Evolutionary conservation across 2,329 filamentous ascomycete species (phyloP).

Genomic region (Fusarium lateritium): DNA sequence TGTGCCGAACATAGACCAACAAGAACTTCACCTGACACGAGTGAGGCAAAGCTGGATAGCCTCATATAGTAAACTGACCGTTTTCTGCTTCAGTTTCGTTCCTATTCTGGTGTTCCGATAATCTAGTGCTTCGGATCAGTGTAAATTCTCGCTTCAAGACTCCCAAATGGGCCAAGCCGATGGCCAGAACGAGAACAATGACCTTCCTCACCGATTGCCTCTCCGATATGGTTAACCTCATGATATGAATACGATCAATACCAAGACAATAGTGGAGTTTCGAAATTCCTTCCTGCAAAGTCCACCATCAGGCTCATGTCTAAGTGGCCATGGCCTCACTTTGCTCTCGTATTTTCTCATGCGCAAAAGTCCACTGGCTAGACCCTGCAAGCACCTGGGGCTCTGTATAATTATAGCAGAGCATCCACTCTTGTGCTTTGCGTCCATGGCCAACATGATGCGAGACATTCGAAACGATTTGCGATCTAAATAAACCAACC

Average conservation of each 20-base stretch:
- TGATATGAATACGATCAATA: constrained; percentile 16
- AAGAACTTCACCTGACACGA: constrained; percentile 18
- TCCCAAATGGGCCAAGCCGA: not conserved
- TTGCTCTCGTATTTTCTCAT: constrained; percentile 39
- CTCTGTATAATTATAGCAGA: constrained; percentile 38
- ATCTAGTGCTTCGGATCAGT: not conserved
- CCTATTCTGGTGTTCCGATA: not conserved
- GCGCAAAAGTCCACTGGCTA: constrained; percentile 7
- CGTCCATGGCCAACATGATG: constrained; percentile 5
- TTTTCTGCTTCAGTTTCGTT: not conserved
- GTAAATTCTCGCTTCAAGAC: not conserved
- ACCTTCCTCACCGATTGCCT: too few species aligned
- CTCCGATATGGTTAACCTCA: not conserved
- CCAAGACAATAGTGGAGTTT: constrained; percentile 14
- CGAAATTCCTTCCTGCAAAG: constrained; percentile 8
- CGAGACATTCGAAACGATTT: constrained; percentile 7
- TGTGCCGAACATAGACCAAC: constrained; percentile 19
- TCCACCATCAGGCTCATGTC: constrained; percentile 2
- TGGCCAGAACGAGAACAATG: not conserved
- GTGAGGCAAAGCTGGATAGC: constrained; percentile 14
- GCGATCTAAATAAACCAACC: not conserved
- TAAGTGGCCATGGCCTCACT: constrained; percentile 14
- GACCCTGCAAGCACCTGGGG: constrained; percentile 28
- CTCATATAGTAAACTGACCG: not conserved
- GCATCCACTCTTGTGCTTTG: constrained; percentile 21